A percentile compares a stretch with the other conserved stretches of the same genome.
Evolutionary conservation across 768 basidiomycete species (phyloP).

Genomic region (Podaxis carcinomalis): DNA sequence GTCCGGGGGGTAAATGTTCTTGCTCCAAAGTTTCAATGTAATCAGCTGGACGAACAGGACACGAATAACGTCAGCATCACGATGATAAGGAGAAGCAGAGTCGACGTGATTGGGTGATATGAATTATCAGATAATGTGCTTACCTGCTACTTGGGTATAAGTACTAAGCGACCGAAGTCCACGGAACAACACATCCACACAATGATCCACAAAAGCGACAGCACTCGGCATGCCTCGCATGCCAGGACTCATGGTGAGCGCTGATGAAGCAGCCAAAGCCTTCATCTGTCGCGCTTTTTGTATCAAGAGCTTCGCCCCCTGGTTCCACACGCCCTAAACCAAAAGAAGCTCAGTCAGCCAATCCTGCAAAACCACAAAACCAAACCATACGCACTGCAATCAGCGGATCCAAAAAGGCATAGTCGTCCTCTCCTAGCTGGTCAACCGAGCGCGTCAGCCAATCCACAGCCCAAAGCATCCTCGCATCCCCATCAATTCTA

Average conservation of each 20-base stretch:
- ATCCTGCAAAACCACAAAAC: not conserved
- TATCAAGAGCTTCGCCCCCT: constrained; percentile 44
- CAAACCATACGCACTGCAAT: constrained; percentile 37
- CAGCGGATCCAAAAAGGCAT: constrained; percentile 49
- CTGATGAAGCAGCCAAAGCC: not conserved
- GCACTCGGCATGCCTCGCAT: constrained; percentile 3
- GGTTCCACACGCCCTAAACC: constrained; percentile 8
- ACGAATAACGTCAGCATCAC: not conserved
- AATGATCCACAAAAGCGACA: constrained; percentile 6
- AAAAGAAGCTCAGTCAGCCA: not conserved
- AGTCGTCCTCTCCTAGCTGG: constrained; percentile 45
- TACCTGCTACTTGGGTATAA: constrained; percentile 10
- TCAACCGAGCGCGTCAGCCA: constrained; percentile 40
- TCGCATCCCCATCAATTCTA: constrained; percentile 12
- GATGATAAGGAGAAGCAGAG: too few species aligned
- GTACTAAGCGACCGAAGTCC: constrained; percentile 8
- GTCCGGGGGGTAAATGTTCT: constrained; percentile 1
- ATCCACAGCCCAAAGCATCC: constrained; percentile 39
- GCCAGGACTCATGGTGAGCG: not conserved
- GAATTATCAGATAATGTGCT: not conserved
- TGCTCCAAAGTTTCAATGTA: constrained; percentile 8
- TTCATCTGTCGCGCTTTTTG: constrained; percentile 58
- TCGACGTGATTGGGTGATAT: not conserved
- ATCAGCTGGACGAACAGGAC: not conserved
- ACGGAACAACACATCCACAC: constrained; percentile 8